A percentile compares a stretch with the other conserved stretches of the same genome.
These are phyloP conservation scores for Euphrasia arctica DNA, from an alignment of 305 asterid genomes.

Conservation along the genomic window DNA sequence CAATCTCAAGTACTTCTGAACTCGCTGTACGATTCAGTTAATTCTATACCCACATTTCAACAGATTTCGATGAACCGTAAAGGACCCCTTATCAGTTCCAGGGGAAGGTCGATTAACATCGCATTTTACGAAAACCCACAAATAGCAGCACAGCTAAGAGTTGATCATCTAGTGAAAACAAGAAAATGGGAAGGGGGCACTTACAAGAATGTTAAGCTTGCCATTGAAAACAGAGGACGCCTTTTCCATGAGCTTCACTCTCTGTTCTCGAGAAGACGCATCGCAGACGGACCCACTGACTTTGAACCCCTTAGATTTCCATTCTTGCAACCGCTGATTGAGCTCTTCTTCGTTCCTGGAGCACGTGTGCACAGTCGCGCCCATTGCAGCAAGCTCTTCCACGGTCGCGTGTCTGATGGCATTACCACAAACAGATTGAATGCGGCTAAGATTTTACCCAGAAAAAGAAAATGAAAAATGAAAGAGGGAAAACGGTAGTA, in stretches of 20 bases:
- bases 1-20: too few relatives aligned
- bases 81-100: too few relatives aligned
- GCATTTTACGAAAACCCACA: conserved; percentile 1
- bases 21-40: background rate
- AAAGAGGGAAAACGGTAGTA: conserved; percentile 19
- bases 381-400: conserved; percentile 78
- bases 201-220: conserved; percentile 82
- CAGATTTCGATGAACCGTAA: too few relatives aligned
- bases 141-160: background rate
- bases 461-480: background rate
- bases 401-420: conserved; percentile 60
- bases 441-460: background rate
- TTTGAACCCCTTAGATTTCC: conserved; percentile 65
- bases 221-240: conserved; percentile 62
- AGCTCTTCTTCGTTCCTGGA: conserved; percentile 76
- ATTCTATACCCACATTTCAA: too few relatives aligned
- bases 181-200: conserved; percentile 18
- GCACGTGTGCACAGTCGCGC: conserved; percentile 81
- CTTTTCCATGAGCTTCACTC: conserved; percentile 61
- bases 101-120: too few relatives aligned
- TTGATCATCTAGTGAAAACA: background rate
- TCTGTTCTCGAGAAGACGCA: conserved; percentile 66
- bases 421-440: conserved; percentile 27
- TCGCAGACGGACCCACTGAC: conserved; percentile 79
- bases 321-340: conserved; percentile 59